Percentiles rank a stretch among this genome's conserved stretches.
Evolutionary conservation across 441 rosid genomes (phyloP).

Genomic region (Populus hybrid): DNA sequence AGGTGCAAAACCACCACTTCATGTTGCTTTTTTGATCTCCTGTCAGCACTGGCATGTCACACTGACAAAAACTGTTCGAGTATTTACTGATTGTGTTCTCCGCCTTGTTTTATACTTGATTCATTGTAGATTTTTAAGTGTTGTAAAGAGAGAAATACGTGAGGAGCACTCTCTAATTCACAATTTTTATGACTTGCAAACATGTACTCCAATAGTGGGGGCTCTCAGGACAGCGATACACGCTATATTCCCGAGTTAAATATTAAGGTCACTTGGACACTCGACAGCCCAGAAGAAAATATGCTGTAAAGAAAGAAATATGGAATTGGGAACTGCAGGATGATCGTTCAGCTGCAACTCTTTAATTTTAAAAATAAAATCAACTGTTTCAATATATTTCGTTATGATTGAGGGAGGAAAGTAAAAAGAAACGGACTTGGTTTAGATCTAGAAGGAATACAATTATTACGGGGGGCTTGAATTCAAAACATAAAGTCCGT

Average conservation of each 20-base stretch:
- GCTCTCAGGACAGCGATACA: not conserved
- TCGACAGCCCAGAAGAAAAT: too few relatives aligned
- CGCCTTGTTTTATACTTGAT: not conserved
- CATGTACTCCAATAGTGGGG: not conserved
- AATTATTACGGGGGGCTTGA: too few relatives aligned
- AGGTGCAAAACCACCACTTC: slow-evolving; percentile 6
- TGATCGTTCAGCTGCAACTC: too few relatives aligned
- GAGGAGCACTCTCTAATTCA: slow-evolving; percentile 18
- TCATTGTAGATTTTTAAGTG: not conserved
- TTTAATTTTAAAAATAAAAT: too few relatives aligned
- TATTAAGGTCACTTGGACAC: not conserved
- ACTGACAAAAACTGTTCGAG: not conserved
- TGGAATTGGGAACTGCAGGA: too few relatives aligned
- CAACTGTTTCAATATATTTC: too few relatives aligned
- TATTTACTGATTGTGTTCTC: not conserved
- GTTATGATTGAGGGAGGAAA: not conserved
- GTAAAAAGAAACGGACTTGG: not conserved
- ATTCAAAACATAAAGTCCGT: too few relatives aligned
- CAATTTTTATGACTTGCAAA: not conserved
- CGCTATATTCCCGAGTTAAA: not conserved
- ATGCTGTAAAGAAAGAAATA: too few relatives aligned
- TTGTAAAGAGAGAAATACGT: slow-evolving; percentile 4
- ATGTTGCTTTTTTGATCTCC: slow-evolving; percentile 1
- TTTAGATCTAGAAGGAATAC: too few relatives aligned
- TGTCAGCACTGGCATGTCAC: not conserved